Conservation (phyloP, 164 flowering plant genomes). For the Warburgia ugandensis region DNA sequence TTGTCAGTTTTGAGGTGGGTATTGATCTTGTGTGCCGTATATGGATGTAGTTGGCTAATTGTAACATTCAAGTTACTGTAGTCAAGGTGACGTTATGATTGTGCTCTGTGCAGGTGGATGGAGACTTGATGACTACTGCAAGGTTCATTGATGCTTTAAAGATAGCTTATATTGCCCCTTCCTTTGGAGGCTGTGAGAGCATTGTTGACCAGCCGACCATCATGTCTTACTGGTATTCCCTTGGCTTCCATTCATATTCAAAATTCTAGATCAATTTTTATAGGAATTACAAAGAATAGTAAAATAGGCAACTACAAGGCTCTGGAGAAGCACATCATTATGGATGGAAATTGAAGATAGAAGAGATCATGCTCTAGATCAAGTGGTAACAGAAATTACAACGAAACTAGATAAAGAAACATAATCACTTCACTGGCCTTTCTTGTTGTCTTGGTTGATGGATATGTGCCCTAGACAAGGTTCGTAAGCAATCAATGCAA, state of each 20-base stretch:
- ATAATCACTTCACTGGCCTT: too few species aligned
- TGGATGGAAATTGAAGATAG: too few species aligned
- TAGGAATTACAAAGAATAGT: not conserved
- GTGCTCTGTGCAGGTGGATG: constrained; percentile 52
- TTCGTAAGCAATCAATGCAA: too few species aligned
- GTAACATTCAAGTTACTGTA: not conserved
- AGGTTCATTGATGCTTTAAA: constrained; percentile 72
- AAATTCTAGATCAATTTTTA: not conserved
- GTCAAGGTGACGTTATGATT: not conserved
- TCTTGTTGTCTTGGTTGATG: too few species aligned
- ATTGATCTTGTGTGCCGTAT: not conserved
- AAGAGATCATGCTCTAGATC: too few species aligned
- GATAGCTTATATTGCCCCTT: constrained; percentile 93
- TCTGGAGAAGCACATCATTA: too few species aligned
- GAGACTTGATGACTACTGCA: constrained; percentile 57
- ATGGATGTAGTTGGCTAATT: not conserved
- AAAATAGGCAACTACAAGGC: not conserved
- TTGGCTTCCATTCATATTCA: not conserved
- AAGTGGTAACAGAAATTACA: too few species aligned
- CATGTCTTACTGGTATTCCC: constrained; percentile 91
- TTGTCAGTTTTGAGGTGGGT: constrained; percentile 93
- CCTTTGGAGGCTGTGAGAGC: constrained; percentile 98
- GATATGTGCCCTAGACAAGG: too few species aligned
- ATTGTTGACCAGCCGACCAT: constrained; percentile 94
- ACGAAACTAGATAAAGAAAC: too few species aligned